Percentiles rank a stretch among this genome's conserved stretches.
Conservation (phyloP, 352 stramenopile genomes). For the Globisporangium uncinulatum region DNA sequence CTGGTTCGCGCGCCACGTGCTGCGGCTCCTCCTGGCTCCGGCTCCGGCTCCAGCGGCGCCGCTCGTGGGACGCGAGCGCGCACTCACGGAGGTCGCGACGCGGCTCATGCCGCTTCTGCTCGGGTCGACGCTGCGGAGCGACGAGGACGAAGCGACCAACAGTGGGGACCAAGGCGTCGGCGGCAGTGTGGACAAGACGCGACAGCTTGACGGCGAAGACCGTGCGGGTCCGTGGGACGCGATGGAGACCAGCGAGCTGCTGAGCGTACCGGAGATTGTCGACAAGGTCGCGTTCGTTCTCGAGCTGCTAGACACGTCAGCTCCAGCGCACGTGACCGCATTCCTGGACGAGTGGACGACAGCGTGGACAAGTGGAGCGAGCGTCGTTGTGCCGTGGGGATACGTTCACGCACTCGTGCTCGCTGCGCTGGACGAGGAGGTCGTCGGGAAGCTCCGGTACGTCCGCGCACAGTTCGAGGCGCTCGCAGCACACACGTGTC, state of each 20-base stretch:
- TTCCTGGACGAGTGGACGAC: slow-evolving; percentile 48
- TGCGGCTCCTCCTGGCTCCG: slow-evolving; percentile 42
- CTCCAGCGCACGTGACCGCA: slow-evolving; percentile 10
- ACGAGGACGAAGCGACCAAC: background rate
- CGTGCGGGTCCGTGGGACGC: slow-evolving; percentile 4
- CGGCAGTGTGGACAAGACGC: slow-evolving; percentile 1
- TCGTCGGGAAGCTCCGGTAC: slow-evolving; percentile 1
- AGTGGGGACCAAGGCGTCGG: background rate
- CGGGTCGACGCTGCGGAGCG: slow-evolving; percentile 25
- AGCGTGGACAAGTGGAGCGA: slow-evolving; percentile 22
- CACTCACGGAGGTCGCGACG: slow-evolving; percentile 28
- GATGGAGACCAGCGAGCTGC: slow-evolving; percentile 16
- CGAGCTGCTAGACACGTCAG: slow-evolving; percentile 4
- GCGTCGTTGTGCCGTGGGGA: slow-evolving; percentile 26
- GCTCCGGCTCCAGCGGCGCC: slow-evolving; percentile 13
- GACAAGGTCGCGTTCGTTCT: slow-evolving; percentile 17
- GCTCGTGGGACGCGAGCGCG: slow-evolving; percentile 18
- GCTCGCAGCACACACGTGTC: slow-evolving; percentile 5
- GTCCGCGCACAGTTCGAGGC: slow-evolving; percentile 18
- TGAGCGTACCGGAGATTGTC: slow-evolving; percentile 14
- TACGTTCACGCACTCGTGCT: slow-evolving; percentile 33
- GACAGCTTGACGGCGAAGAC: background rate
- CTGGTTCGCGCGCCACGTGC: slow-evolving; percentile 71
- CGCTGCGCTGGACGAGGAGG: slow-evolving; percentile 4
- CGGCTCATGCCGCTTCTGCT: slow-evolving; percentile 49